Percentiles rank a stretch among this genome's conserved stretches.
Conservation (phyloP, 2,329 filamentous ascomycete species). For the Thermothelomyces thermophilus region DNA sequence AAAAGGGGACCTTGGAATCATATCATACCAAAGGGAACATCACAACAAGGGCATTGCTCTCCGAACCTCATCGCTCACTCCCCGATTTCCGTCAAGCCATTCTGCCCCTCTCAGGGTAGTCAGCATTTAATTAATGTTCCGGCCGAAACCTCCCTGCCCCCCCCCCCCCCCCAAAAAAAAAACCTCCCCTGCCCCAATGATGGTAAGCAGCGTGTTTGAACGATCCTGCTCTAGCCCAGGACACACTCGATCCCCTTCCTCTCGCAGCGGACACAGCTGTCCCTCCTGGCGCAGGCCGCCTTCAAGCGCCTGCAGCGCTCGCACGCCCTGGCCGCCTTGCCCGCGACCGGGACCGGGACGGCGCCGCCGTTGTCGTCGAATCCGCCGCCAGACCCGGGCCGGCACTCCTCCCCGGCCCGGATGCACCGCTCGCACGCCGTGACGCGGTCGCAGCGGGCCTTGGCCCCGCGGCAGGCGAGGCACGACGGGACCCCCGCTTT, state of each 20-base stretch:
- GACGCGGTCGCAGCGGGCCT: constrained; percentile 4
- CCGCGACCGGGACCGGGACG: not conserved
- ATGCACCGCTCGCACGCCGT: constrained; percentile 4
- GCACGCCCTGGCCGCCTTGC: not conserved
- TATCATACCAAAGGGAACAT: too few species aligned
- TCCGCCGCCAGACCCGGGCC: too few species aligned
- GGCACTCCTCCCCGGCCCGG: constrained; percentile 1
- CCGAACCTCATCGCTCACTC: too few species aligned
- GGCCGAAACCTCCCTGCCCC: too few species aligned
- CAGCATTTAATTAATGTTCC: too few species aligned
- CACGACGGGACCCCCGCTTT: constrained; percentile 3
- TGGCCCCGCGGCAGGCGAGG: constrained; percentile 3
- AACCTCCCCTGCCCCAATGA: too few species aligned
- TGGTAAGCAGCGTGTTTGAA: too few species aligned
- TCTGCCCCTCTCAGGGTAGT: too few species aligned
- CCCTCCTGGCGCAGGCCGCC: not conserved
- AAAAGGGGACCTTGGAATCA: too few species aligned
- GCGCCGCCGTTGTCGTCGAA: not conserved
- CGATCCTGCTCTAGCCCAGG: too few species aligned
- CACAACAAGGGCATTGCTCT: too few species aligned
- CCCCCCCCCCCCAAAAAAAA: not conserved
- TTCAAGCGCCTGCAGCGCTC: constrained; percentile 6
- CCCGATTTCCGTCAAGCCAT: too few species aligned
- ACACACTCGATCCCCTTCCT: not conserved
- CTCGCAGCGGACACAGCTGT: constrained; percentile 5